Evolutionary conservation across 2,329 filamentous ascomycete species (phyloP), one percentile per base, ranked within the genome.

Genomic region (Dryadomyces quercus-mongolicae): DNA sequence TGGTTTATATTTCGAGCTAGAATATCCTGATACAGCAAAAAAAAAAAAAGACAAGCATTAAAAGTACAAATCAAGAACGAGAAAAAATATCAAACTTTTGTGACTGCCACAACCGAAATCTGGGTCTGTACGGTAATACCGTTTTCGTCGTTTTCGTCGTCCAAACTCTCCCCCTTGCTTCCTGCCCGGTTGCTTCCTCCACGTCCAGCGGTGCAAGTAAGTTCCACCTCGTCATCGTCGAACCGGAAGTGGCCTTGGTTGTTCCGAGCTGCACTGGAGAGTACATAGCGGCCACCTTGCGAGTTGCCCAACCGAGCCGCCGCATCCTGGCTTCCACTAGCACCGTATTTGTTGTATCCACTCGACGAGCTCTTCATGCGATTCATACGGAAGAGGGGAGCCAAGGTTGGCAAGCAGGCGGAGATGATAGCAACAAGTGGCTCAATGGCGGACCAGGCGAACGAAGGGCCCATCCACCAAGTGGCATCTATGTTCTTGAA

Each of bases 401-500:
- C 52, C 31, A 49, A 36, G 16, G 45, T 49, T 2, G 52, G 52
- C 52, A 53, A 13, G 36, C 52, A 53, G n/a, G 52, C 52, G 6
- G 45, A 38, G 21, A 53, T 49, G n/a, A 53, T 53, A 36, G 52
- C 52, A 12, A 53, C 45, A 9, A 49, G 16, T 1, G 52, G 52
- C 22, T 53, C 52, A 36, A 53, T 43, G 22, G 18, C 5, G 3
- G 52, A 53, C 52, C 52, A 53, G 34, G 45, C 45, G 12, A 53
- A 48, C 2, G 36, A 42, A 4, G 52, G 52, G 1, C 52, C 52
- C 52, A 53, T 53, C 45, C 45, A 49, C 52, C 52, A 53, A 22
- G 45, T 49, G 16, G 36, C 52, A 40, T 53, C 52, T 12, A 49
- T 12, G 15, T 43, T 44, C 10, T 49, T 43, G 36, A 44, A 43